Evolutionary conservation across 1,284 basidiomycete genomes (phyloP).

Genomic region (Ustilago trichophora): DNA sequence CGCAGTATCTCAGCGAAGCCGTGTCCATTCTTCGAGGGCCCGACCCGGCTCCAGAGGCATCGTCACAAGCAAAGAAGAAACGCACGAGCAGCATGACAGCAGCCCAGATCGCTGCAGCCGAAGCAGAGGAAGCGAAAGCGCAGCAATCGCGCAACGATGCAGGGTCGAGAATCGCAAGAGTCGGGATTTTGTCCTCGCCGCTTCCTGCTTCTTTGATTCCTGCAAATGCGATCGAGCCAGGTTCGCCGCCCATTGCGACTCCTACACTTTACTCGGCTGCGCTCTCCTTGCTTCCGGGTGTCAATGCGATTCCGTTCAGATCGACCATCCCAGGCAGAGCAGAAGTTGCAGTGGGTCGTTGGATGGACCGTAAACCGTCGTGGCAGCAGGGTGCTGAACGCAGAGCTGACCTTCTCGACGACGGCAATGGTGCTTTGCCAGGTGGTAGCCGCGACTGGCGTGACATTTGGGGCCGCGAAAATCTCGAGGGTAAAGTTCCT

Average conservation of each 20-base stretch:
- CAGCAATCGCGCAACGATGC: conserved; percentile 2
- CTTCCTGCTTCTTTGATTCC: conserved; percentile 50
- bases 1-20: conserved; percentile 36
- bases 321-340: conserved; percentile 50
- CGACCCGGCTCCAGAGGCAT: conserved; percentile 3
- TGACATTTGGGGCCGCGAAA: conserved; percentile 58
- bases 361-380: conserved; percentile 49
- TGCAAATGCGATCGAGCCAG: conserved; percentile 26
- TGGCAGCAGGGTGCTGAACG: conserved; percentile 48
- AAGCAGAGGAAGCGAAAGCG: conserved; percentile 9
- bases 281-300: conserved; percentile 42
- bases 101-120: conserved; percentile 19
- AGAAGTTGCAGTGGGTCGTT: conserved; percentile 53
- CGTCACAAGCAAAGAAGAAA: conserved; percentile 3
- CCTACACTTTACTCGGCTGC: conserved; percentile 46
- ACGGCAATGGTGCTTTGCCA: conserved; percentile 27
- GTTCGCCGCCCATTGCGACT: conserved; percentile 27
- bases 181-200: conserved; percentile 47
- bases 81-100: conserved; percentile 20
- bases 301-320: conserved; percentile 49
- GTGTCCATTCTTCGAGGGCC: conserved; percentile 44
- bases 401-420: conserved; percentile 45
- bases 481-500: conserved; percentile 49
- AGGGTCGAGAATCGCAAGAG: conserved; percentile 21
- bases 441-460: conserved; percentile 45